These are phyloP conservation scores for Adansonia grandidieri DNA, from an alignment of 441 rosid species.

Conservation along the genomic window DNA sequence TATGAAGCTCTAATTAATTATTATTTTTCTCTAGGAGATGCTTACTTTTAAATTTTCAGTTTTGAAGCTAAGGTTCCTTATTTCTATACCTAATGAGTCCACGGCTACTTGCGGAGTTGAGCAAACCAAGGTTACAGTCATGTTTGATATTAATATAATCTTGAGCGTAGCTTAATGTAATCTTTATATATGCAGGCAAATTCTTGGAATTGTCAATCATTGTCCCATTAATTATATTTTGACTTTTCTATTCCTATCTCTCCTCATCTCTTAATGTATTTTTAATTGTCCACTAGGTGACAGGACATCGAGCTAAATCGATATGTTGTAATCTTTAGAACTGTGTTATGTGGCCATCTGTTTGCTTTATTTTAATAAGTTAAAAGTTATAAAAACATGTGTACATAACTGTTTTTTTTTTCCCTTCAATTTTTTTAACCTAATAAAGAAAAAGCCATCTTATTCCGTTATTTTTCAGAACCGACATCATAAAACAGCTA, in stretches of 20 bases:
- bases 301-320: no score
- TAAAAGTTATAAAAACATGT: no score
- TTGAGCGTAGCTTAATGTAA: constrained; percentile 22
- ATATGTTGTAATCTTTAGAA: no score
- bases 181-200: constrained; percentile 16
- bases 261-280: constrained; percentile 10
- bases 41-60: constrained; percentile 32
- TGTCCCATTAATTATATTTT: constrained; percentile 35
- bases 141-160: constrained; percentile 18
- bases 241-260: constrained; percentile 38
- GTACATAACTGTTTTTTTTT: no score
- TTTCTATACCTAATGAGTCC: constrained; percentile 8
- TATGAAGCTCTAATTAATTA: constrained; percentile 33
- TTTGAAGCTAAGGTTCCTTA: constrained; percentile 32
- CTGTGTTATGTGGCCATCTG: no score
- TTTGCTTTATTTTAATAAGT: no score
- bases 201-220: constrained; percentile 37
- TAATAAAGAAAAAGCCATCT: no score
- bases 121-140: constrained; percentile 33
- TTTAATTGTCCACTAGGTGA: constrained; percentile 26
- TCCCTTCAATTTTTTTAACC: no score
- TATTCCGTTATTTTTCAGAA: no score
- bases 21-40: constrained; percentile 41
- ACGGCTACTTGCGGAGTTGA: constrained; percentile 21
- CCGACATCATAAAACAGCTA: no score